Base-by-base conservation (phyloP, 2,329 filamentous ascomycete species). In the Bisporella sp. region DNA sequence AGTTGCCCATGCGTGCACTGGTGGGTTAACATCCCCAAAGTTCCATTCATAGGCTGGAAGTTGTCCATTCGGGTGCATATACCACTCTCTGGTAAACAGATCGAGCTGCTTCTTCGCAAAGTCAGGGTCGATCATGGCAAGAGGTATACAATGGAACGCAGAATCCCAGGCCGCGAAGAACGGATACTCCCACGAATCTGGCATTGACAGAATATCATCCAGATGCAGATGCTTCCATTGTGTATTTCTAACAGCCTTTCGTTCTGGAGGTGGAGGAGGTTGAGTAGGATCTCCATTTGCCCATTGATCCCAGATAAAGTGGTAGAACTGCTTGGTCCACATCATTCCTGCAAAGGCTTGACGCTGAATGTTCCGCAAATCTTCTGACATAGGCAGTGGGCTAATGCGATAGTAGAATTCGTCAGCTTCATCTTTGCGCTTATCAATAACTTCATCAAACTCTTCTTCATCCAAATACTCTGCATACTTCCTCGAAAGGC, bases 81-180 rank as follows among this genome's bases (percentile, higher is more conserved):
- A 97, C 93, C 92, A 97, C 72, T 97, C 93, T 62, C 92, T 80
- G 2, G 92, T 97, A 66, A 97, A 92, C 41, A 97, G 73, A 66
- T 97, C 93, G 46, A 97, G 82, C 70, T 97, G 92, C 73, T 96
- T 96, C 79, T 97, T 97, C 49, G 92, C 91, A 62, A 96, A 96
- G 41, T 96, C 92, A 0, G 92, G 93, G 62, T 97, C 92, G 56
- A 97, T 91, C 91, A 97, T 96, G 39, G 93, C 88, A 54, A 97
- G 72, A 0, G 91, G 89, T 59, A 97, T 96, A 65, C 91, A 96
- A 71, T 97, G 93, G 69, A 97, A 97, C 5, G 91, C 92, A 49
- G 87, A 92, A 67, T 97, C 92, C 92, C 92, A 97, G 4, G 92
- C 92, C 21, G 91, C 91, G 67, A 96, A 96, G 74, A 96, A 97